Conservation (phyloP, 2,329 filamentous ascomycete species). For the Thyridium curvatum region DNA sequence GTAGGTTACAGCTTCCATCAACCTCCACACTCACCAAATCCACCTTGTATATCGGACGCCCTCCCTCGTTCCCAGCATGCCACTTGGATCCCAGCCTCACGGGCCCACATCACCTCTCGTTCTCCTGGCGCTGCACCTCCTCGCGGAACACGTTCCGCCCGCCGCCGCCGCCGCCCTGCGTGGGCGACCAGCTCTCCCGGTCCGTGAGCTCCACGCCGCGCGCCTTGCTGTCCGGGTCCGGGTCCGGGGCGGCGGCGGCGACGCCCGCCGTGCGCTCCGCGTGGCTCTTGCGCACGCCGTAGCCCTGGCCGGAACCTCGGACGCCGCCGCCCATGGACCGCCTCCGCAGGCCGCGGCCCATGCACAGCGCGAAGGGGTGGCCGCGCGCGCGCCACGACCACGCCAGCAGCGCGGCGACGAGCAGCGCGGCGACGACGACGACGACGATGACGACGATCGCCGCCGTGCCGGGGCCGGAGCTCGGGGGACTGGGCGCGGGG, state of each 20-base stretch:
- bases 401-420: conserved; percentile 12
- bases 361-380: conserved; percentile 3
- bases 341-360: conserved; percentile 9
- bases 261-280: conserved; percentile 11
- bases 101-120: conserved; percentile 6
- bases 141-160: conserved; percentile 28
- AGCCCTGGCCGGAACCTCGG: conserved; percentile 12
- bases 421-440: conserved; percentile 14
- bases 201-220: conserved; percentile 17
- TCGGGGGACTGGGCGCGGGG: not conserved
- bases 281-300: conserved; percentile 16
- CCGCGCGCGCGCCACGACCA: conserved; percentile 17
- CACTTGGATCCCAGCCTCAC: too few relatives aligned
- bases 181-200: conserved; percentile 21
- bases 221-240: conserved; percentile 3
- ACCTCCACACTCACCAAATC: too few relatives aligned
- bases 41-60: too few relatives aligned
- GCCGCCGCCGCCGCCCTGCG: too few relatives aligned
- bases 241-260: conserved; percentile 1
- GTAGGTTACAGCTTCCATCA: too few relatives aligned
- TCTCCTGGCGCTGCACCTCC: conserved; percentile 26
- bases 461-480: conserved; percentile 6
- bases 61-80: too few relatives aligned
- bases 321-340: conserved; percentile 6
- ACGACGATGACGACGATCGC: conserved; percentile 21